A percentile compares a stretch with the other conserved stretches of the same genome.
Evolutionary conservation across 1,284 basidiomycete species (phyloP).

Genomic region (Calocybe gambosa): DNA sequence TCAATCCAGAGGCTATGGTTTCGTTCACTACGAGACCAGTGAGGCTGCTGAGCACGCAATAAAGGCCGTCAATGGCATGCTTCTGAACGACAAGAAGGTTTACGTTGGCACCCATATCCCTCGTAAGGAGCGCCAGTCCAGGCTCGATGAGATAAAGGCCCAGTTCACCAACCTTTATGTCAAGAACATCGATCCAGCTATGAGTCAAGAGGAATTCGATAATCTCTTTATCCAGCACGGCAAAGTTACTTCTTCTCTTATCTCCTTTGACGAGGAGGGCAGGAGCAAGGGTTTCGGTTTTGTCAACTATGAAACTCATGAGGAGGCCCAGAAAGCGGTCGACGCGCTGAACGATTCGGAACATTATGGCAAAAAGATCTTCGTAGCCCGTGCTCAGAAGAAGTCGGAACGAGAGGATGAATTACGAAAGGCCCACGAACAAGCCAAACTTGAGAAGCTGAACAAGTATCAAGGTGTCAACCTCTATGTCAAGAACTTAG

Average conservation of each 20-base stretch:
- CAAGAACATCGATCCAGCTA: conserved; percentile 91
- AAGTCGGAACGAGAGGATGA: conserved; percentile 98
- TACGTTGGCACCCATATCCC: conserved; percentile 98
- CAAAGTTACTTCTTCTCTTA: conserved; percentile 82
- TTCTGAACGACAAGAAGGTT: conserved; percentile 98
- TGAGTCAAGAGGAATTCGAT: conserved; percentile 84
- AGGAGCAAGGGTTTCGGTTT: conserved; percentile 97
- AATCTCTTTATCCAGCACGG: conserved; percentile 80
- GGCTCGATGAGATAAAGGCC: conserved; percentile 95
- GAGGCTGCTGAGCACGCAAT: conserved; percentile 96
- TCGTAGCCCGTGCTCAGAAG: conserved; percentile 97
- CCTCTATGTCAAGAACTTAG: conserved; percentile 98
- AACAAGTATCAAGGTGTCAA: conserved; percentile 99
- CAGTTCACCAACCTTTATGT: conserved; percentile 98
- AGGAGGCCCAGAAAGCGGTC: conserved; percentile 87
- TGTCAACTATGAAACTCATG: conserved; percentile 93
- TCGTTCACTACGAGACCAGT: conserved; percentile 98
- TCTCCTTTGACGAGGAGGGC: conserved; percentile 80
- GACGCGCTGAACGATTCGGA: conserved; percentile 89
- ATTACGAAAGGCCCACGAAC: conserved; percentile 90
- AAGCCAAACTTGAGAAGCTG: conserved; percentile 94
- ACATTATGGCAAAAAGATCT: conserved; percentile 85
- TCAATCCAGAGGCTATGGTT: conserved; percentile 93
- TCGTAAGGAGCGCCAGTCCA: conserved; percentile 97
- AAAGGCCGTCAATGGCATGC: conserved; percentile 98